Evolutionary conservation across 257 asterid genomes (phyloP).

Genomic region (Petunia axillaris): DNA sequence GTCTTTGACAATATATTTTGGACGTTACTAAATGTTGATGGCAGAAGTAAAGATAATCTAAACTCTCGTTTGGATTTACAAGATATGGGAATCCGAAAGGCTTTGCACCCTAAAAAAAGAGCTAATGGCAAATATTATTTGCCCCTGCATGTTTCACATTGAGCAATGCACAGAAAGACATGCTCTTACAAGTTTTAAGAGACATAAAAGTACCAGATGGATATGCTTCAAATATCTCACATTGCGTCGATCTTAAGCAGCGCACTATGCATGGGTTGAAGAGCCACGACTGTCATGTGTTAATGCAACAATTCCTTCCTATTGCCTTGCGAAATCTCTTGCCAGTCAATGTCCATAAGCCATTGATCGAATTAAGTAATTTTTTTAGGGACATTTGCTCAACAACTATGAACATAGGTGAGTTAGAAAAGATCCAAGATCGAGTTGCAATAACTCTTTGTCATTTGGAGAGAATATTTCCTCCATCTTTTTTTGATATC

Average conservation of each 20-base stretch:
- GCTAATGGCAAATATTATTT: neutral
- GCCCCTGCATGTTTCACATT: slow-evolving; percentile 9
- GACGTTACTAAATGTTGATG: slow-evolving; percentile 6
- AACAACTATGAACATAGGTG: neutral
- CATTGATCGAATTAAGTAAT: neutral
- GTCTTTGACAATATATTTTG: neutral
- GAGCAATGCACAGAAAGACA: neutral
- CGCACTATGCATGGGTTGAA: neutral
- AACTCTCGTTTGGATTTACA: slow-evolving; percentile 19
- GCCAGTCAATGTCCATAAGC: neutral
- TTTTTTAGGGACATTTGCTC: slow-evolving; percentile 19
- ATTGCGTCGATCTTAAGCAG: neutral
- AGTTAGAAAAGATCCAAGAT: neutral
- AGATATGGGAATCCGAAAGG: neutral
- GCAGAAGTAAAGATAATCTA: slow-evolving; percentile 19
- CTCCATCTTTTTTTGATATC: neutral
- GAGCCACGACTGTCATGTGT: slow-evolving; percentile 24
- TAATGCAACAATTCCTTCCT: neutral
- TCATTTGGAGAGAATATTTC: slow-evolving; percentile 1
- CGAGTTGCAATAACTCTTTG: neutral
- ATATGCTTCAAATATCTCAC: neutral
- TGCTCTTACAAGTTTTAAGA: slow-evolving; percentile 13
- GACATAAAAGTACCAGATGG: slow-evolving; percentile 6
- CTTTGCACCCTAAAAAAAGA: neutral
- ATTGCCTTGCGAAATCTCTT: neutral